A percentile compares a stretch with the other conserved stretches of the same genome.
Conservation (phyloP, 2,329 filamentous ascomycete genomes). For the Colletotrichum plurivorum region DNA sequence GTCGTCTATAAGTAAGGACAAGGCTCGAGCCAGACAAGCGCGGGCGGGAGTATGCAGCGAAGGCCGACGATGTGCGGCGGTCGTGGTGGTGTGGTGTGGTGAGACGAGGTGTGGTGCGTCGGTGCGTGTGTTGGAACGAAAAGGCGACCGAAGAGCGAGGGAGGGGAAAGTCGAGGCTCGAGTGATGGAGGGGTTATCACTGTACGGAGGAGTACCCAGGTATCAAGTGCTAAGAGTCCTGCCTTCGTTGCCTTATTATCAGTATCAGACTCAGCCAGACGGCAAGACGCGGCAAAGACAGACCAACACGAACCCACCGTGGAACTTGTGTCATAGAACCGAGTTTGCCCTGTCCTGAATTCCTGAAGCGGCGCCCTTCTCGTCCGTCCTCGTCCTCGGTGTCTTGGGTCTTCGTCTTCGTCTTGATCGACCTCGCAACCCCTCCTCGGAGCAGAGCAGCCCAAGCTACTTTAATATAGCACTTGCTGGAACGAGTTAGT, state of each 20-base stretch:
- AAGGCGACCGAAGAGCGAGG: background rate
- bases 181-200: too few relatives aligned
- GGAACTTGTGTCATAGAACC: background rate
- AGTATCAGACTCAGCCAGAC: background rate
- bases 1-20: background rate
- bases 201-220: too few relatives aligned
- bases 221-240: too few relatives aligned
- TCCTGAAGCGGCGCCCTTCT: too few relatives aligned
- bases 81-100: background rate
- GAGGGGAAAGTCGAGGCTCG: background rate
- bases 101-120: background rate
- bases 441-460: background rate
- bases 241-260: background rate
- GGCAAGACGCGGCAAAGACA: too few relatives aligned
- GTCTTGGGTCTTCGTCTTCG: background rate
- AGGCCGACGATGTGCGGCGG: background rate
- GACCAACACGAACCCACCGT: background rate
- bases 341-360: too few relatives aligned
- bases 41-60: background rate
- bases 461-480: background rate
- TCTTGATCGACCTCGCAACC: too few relatives aligned
- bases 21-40: background rate
- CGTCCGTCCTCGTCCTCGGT: too few relatives aligned
- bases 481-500: constrained; percentile 6
- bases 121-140: background rate